Base-by-base conservation (phyloP, 2,329 filamentous ascomycete species). In the Berkeleyomyces basicola region DNA sequence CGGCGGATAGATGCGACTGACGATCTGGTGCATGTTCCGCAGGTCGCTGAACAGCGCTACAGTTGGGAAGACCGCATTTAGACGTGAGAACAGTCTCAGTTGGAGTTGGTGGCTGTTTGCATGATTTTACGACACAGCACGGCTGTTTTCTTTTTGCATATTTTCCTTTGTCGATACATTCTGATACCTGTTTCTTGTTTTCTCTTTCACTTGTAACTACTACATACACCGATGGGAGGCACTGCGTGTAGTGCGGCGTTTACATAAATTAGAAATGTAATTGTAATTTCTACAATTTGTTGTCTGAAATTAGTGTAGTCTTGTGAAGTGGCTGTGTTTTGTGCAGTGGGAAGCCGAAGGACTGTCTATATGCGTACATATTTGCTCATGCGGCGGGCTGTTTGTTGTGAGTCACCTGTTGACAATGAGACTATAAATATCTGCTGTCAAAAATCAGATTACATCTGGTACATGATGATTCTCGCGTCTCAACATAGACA, bases 1-100 rank as follows among this genome's bases (percentile, higher is more conserved):
- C 74, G 74, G 61, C 73, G 77, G n/a, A 75, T 79, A 42, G 74
- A 78, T 58, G 69, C 70, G 2, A 73, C 74, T 0, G 69, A 69
- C 3, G 78, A 80, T 61, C 68, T 80, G 31, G 70, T 80, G 2
- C 78, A 80, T 64, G 75, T 81, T 7, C 78, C 78, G 1, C 78
- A 81, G 67, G 68, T 77, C 63, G 76, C 78, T 2, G 74, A 74
- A 40, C 75, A 72, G 65, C 71, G 78, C 43, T 81, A 79, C 61
- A 80, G 78, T 65, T 81, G 78, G 78, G 78, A 80, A 66, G 71
- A 16, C 59, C 59, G 51, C 33, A 55, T 55, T 14, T 55, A 55
- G 14, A n/a, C 40, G 42, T 7, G 37, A 7, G 11, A 14, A 43
- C 3, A 36, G 37, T 16, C 7, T 14, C 4, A 53, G n/a, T 47